Conservation (phyloP, 352 stramenopile species). For the Globisporangium mamillatum region DNA sequence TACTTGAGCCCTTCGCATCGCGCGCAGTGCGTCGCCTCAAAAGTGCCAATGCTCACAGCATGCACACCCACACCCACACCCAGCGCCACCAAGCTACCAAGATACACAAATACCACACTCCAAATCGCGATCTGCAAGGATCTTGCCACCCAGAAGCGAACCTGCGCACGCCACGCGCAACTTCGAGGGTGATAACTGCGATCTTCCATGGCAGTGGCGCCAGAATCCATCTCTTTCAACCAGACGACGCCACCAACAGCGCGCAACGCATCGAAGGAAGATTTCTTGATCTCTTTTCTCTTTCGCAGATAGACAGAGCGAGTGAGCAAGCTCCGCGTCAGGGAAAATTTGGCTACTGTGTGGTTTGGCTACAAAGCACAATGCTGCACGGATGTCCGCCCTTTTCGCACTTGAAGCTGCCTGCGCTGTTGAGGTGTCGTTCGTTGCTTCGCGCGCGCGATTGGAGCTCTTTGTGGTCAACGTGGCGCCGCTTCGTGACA, state of each 20-base stretch:
- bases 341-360: not conserved
- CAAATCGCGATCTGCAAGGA: not conserved
- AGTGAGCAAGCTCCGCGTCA: not conserved
- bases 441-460: not conserved
- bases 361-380: not conserved
- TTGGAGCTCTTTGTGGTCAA: not conserved
- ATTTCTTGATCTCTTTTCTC: not conserved
- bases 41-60: slow-evolving; percentile 26
- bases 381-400: not conserved
- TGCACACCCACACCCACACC: not conserved
- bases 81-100: not conserved
- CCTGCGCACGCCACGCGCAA: not conserved
- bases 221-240: not conserved
- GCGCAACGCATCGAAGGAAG: not conserved
- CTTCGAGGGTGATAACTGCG: not conserved
- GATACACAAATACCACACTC: not conserved
- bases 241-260: not conserved
- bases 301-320: not conserved
- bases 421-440: not conserved
- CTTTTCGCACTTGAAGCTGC: slow-evolving; percentile 2
- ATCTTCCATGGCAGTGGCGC: not conserved
- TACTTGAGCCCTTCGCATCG: slow-evolving; percentile 52
- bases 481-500: slow-evolving; percentile 1
- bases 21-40: slow-evolving; percentile 40
- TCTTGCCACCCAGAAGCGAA: not conserved